phyloP scores from a whole-genome alignment of 2,329 filamentous ascomycete genomes.

The Sporothrix mexicana region DNA sequence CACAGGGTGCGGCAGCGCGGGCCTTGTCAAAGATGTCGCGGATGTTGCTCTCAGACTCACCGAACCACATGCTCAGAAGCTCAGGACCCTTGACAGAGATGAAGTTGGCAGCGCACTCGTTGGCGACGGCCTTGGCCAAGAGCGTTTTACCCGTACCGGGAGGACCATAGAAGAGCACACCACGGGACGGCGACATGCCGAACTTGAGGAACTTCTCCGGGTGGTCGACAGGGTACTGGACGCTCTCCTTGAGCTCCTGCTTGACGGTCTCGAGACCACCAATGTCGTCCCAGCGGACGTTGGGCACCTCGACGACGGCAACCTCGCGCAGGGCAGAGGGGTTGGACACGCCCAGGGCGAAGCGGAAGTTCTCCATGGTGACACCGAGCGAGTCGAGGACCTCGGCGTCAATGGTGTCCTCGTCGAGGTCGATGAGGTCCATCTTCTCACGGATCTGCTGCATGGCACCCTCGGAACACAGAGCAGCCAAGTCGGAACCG shows the following conservation, averaged over 20 bases:
- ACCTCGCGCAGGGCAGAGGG: constrained; percentile 98
- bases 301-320: constrained; percentile 98
- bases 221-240: constrained; percentile 98
- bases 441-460: constrained; percentile 99
- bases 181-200: constrained; percentile 93
- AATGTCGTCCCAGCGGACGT: constrained; percentile 99
- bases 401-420: constrained; percentile 98
- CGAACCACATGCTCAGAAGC: constrained; percentile 99
- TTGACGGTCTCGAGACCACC: constrained; percentile 98
- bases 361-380: constrained; percentile 99
- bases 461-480: constrained; percentile 99
- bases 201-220: constrained; percentile 99
- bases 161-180: constrained; percentile 98
- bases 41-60: constrained; percentile 99
- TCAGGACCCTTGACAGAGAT: constrained; percentile 99
- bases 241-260: constrained; percentile 98
- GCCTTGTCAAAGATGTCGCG: constrained; percentile 99
- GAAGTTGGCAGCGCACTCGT: constrained; percentile 99
- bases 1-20: constrained; percentile 93
- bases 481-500: constrained; percentile 95
- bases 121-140: constrained; percentile 98
- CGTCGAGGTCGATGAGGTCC: constrained; percentile 98
- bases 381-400: constrained; percentile 97
- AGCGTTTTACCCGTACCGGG: constrained; percentile 99
- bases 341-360: constrained; percentile 96